Percentiles rank a stretch among this genome's conserved stretches.
These are phyloP conservation scores for Drechslerella dactyloides DNA, from an alignment of 2,329 filamentous ascomycete genomes.

Conservation along the genomic window DNA sequence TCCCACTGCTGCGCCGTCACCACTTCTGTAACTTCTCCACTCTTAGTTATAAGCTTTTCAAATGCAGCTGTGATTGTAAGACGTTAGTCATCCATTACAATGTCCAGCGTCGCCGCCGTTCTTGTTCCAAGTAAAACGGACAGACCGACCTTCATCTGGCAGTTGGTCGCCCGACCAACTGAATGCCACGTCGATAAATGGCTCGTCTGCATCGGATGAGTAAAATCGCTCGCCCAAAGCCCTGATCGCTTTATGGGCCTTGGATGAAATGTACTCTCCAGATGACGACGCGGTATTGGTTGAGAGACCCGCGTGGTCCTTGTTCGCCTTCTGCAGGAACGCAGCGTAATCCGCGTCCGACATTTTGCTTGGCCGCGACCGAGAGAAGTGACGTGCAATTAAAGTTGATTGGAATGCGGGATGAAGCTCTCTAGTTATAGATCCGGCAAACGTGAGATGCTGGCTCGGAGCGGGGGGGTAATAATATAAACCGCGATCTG, in stretches of 20 bases:
- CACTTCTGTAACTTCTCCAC: conserved; percentile 68
- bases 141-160: conserved; percentile 51
- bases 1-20: conserved; percentile 76
- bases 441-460: conserved; percentile 30
- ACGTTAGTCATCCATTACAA: conserved; percentile 41
- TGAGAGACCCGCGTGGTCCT: conserved; percentile 62
- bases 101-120: no score
- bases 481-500: conserved; percentile 34
- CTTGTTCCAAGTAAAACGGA: conserved; percentile 12
- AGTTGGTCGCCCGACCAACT: conserved; percentile 48
- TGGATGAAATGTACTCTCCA: conserved; percentile 62
- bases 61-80: conserved; percentile 68
- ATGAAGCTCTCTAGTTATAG: conserved; percentile 18
- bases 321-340: conserved; percentile 87
- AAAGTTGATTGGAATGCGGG: conserved; percentile 49
- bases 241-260: conserved; percentile 63
- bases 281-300: conserved; percentile 54
- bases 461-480: conserved; percentile 23
- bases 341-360: conserved; percentile 82
- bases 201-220: conserved; percentile 81
- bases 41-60: conserved; percentile 68
- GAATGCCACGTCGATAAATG: conserved; percentile 56
- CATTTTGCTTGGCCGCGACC: conserved; percentile 29
- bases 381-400: conserved; percentile 48
- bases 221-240: conserved; percentile 73